phyloP scores from a whole-genome alignment of 108 stramenopile genomes.

The Nitzschia putrida region DNA sequence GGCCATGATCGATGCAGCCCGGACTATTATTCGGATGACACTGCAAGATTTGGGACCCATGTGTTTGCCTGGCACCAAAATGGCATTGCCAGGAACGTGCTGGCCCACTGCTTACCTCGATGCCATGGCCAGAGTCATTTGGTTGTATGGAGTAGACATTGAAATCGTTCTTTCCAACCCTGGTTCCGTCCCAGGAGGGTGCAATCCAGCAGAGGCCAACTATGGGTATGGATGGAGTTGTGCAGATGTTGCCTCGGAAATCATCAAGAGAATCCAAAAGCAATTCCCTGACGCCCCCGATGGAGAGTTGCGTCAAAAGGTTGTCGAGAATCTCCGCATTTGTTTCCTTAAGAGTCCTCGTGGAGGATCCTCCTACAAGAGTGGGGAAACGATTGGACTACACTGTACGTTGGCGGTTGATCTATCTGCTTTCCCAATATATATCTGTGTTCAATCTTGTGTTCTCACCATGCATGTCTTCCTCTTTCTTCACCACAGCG shows the following conservation, averaged over 20 bases:
- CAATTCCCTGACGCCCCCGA: constrained; percentile 38
- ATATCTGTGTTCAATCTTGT: not conserved
- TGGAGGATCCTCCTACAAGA: constrained; percentile 32
- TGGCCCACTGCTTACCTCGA: constrained; percentile 46
- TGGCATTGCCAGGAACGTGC: constrained; percentile 31
- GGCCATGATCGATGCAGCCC: constrained; percentile 50
- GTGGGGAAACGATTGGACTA: constrained; percentile 51
- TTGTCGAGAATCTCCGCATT: constrained; percentile 43
- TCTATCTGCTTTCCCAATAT: not conserved
- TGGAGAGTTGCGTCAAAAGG: constrained; percentile 30
- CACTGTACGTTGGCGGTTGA: constrained; percentile 42
- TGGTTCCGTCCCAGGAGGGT: constrained; percentile 34
- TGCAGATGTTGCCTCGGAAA: constrained; percentile 59
- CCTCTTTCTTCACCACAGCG: constrained; percentile 8
- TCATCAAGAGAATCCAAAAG: constrained; percentile 40
- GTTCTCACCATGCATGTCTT: not conserved
- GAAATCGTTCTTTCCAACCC: constrained; percentile 55
- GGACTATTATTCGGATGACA: constrained; percentile 36
- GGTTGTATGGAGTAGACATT: constrained; percentile 39
- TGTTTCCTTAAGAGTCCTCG: constrained; percentile 42
- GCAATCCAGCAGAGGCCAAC: constrained; percentile 49
- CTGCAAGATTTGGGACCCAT: constrained; percentile 56
- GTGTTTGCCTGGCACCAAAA: constrained; percentile 40
- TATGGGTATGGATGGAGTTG: constrained; percentile 71
- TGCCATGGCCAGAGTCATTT: constrained; percentile 44